Evolutionary conservation across 306 rosid genomes (phyloP), one percentile per base, ranked within the genome.

Genomic region (Vigna mungo): DNA sequence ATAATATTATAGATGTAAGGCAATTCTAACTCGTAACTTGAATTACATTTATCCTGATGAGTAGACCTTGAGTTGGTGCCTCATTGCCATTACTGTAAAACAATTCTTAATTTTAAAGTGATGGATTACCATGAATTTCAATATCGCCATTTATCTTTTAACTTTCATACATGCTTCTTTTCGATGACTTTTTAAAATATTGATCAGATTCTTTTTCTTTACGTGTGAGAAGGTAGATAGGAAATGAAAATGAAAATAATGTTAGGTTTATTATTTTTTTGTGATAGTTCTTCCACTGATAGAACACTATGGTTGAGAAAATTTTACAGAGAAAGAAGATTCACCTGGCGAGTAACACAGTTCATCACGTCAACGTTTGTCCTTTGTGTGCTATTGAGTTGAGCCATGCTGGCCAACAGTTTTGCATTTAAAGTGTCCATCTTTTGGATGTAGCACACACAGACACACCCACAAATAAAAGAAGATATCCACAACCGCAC

Each of bases 381-480:
- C 86, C 70, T 72, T 46, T 72, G 52, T 65, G 30, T 46, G 32
- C 41, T 76, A 54, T 36, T 17, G 58, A 71, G 43, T 32, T 32
- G 48, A 2, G 48, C 74, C 78, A 60, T 56, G 84, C 37, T 68
- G 81, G 79, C 82, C 68, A 55, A 54, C 60, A 39, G 16, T n/a
- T 53, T 23, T 11, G 37, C 63, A 58, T 58, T 23, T 58, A 58
- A 58, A 58, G 63, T 23, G 34, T 10, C 16, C 39, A 5, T 32
- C 74, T 68, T 81, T 74, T 78, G 66, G 87, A 72, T 81, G 82
- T 43, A 52, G 75, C 84, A 62, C 84, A 41, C 86, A 72, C 62
- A 54, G 72, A 32, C 68, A 77, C 68, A 10, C 66, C 77, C 80
- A 62, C 72, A 78, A 56, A 72, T 34, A 69, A 30, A 69, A 52